Evolutionary conservation across 805 yeast genomes (phyloP).

Genomic region (Monosporozyma aquatica): DNA sequence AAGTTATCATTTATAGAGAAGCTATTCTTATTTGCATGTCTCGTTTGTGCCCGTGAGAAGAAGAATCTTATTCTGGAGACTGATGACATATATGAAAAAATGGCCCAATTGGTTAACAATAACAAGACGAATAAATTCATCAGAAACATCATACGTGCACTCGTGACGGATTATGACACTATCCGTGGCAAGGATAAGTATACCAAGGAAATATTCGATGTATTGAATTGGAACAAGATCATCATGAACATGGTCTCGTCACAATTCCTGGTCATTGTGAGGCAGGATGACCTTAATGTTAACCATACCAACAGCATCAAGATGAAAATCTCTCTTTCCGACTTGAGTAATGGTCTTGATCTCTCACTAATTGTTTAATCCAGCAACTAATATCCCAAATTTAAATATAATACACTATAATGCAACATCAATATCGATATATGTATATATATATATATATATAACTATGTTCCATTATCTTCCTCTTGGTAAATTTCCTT

Average conservation of each 20-base stretch:
- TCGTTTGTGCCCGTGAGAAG: not conserved
- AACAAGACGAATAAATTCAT: not conserved
- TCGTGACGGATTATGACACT: not conserved
- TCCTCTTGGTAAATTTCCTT: too few species aligned
- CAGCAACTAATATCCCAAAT: not conserved
- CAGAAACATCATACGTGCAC: not conserved
- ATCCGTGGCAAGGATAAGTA: not conserved
- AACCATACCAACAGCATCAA: constrained; percentile 1
- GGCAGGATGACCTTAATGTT: not conserved
- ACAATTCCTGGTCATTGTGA: not conserved
- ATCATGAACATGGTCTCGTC: not conserved
- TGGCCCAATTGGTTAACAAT: not conserved
- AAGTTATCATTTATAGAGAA: not conserved
- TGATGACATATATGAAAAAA: not conserved
- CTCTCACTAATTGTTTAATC: not conserved
- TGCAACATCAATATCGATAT: too few species aligned
- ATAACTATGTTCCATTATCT: too few species aligned
- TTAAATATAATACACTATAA: too few species aligned
- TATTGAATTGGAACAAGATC: not conserved
- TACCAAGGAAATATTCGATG: not conserved
- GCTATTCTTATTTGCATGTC: constrained; percentile 2
- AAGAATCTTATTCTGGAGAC: not conserved
- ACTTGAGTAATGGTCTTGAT: not conserved
- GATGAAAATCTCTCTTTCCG: not conserved
- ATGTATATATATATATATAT: too few species aligned